A percentile compares a stretch with the other conserved stretches of the same genome.
phyloP scores from a whole-genome alignment of 306 rosid genomes.

The Prunus dulcis region DNA sequence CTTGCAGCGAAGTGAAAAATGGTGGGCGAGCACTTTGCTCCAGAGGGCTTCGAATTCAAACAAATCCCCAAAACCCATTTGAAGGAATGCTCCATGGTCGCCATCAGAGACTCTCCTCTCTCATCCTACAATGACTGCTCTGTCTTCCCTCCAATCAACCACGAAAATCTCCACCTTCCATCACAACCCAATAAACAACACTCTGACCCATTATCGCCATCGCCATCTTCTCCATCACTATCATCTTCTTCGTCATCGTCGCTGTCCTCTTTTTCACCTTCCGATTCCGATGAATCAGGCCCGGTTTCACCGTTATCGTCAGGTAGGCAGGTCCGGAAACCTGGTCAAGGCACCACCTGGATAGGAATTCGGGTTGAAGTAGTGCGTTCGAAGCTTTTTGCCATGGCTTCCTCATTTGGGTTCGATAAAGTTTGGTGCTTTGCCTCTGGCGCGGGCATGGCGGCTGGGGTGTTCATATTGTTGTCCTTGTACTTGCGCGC shows the following conservation, averaged over 20 bases:
- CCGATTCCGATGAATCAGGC: conserved; percentile 43
- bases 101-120: conserved; percentile 29
- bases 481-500: conserved; percentile 42
- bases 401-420: conserved; percentile 29
- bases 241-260: conserved; percentile 21
- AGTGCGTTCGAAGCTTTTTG: conserved; percentile 41
- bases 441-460: conserved; percentile 31
- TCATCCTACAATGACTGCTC: conserved; percentile 23
- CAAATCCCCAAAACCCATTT: conserved; percentile 6
- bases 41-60: not conserved
- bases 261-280: conserved; percentile 34
- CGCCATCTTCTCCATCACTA: not conserved
- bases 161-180: conserved; percentile 41
- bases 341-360: conserved; percentile 29
- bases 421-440: conserved; percentile 30
- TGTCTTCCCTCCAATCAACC: conserved; percentile 49
- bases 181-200: not conserved
- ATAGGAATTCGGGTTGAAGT: conserved; percentile 34
- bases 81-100: conserved; percentile 34
- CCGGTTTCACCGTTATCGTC: conserved; percentile 17
- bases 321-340: conserved; percentile 26
- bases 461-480: conserved; percentile 24
- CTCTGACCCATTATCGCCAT: conserved; percentile 13
- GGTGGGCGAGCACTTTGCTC: not conserved
- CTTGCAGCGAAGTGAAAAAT: not conserved